A percentile compares a stretch with the other conserved stretches of the same genome.
Conservation (phyloP, 1,284 basidiomycete species). For the Cryptococcus sp. region DNA sequence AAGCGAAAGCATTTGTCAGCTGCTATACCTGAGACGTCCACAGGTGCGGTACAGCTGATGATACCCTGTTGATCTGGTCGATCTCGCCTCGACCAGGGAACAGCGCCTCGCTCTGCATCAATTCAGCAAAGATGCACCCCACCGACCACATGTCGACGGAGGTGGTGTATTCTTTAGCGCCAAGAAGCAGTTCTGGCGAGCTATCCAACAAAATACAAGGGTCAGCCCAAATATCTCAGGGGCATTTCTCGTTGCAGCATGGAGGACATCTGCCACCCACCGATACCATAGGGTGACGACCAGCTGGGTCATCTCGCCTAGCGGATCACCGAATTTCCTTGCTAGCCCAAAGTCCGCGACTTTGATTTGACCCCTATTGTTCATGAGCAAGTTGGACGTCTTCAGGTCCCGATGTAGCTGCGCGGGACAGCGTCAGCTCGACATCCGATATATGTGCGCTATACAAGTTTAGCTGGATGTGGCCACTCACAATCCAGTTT, state of each 20-base stretch:
- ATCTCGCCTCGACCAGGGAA: slow-evolving; percentile 95
- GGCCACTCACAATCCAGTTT: slow-evolving; percentile 82
- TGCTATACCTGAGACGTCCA: neutral
- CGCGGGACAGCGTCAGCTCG: neutral
- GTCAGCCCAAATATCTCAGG: neutral
- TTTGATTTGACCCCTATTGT: slow-evolving; percentile 97
- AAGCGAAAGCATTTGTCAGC: neutral
- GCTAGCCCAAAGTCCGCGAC: slow-evolving; percentile 98
- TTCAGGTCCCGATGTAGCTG: slow-evolving; percentile 92
- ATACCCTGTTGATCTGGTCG: slow-evolving; percentile 82
- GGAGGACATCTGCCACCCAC: slow-evolving; percentile 58
- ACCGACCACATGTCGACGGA: slow-evolving; percentile 60
- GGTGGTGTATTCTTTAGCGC: slow-evolving; percentile 88
- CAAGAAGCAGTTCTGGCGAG: slow-evolving; percentile 92
- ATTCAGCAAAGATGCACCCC: slow-evolving; percentile 83
- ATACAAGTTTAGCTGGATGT: too few relatives aligned
- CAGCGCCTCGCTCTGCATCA: slow-evolving; percentile 88
- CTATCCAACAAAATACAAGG: slow-evolving; percentile 54
- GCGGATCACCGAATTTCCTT: slow-evolving; percentile 89
- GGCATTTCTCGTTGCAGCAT: neutral
- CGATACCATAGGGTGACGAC: slow-evolving; percentile 99
- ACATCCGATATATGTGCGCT: too few relatives aligned
- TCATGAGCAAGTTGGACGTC: slow-evolving; percentile 97
- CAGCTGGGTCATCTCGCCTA: slow-evolving; percentile 93
- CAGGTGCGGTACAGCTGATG: slow-evolving; percentile 10